These are phyloP conservation scores for Epichloe uncinata DNA, from an alignment of 2,329 filamentous ascomycete species.

Conservation along the genomic window DNA sequence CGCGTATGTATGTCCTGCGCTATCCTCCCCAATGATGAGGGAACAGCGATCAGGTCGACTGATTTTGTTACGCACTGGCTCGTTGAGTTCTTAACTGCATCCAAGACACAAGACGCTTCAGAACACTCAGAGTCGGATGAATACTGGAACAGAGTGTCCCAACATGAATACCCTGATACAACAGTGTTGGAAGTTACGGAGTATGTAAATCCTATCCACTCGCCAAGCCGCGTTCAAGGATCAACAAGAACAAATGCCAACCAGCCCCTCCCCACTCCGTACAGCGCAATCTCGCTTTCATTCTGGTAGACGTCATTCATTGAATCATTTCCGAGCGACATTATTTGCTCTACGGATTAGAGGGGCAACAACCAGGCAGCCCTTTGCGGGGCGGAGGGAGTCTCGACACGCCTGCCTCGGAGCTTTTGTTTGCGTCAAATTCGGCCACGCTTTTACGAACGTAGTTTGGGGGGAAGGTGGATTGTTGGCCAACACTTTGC, in stretches of 20 bases:
- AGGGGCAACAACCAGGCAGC: too few species aligned
- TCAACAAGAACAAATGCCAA: not conserved
- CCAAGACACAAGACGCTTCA: not conserved
- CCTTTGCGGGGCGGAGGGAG: not conserved
- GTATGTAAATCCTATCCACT: not conserved
- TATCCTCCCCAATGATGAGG: not conserved
- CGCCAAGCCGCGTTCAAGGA: slow-evolving; percentile 2
- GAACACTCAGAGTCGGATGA: not conserved
- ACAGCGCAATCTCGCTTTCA: slow-evolving; percentile 4
- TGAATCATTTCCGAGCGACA: not conserved
- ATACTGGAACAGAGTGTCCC: not conserved
- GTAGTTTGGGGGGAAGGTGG: too few species aligned
- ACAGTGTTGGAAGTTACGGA: not conserved
- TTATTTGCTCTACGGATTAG: not conserved
- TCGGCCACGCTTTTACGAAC: too few species aligned
- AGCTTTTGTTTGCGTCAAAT: too few species aligned
- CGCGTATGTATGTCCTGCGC: not conserved
- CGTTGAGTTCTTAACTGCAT: not conserved
- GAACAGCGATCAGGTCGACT: not conserved
- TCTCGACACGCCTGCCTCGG: too few species aligned
- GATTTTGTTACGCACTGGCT: too few species aligned
- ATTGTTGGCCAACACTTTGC: not conserved
- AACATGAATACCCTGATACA: not conserved
- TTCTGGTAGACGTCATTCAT: slow-evolving; percentile 6
- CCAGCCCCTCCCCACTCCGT: not conserved